phyloP scores from a whole-genome alignment of 2,329 filamentous ascomycete genomes.

The Trichophyton mentagrophytes region DNA sequence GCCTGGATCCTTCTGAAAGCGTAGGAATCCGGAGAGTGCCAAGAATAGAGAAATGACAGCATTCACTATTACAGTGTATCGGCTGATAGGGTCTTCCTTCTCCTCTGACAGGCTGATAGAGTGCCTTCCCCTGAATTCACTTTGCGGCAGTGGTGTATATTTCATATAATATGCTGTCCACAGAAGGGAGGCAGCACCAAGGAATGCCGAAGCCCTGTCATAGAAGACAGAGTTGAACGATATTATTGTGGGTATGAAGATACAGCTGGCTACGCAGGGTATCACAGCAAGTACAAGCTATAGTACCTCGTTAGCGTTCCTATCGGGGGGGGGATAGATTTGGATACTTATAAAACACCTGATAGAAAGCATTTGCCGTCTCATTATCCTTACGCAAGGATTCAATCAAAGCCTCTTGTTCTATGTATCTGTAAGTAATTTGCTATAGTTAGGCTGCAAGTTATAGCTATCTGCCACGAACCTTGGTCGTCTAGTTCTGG shows the following conservation, averaged over 20 bases:
- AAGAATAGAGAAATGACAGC: constrained; percentile 21
- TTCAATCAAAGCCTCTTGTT: constrained; percentile 32
- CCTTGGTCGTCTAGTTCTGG: constrained; percentile 66
- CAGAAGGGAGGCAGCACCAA: constrained; percentile 27
- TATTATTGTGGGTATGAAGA: constrained; percentile 8
- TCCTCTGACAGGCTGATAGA: constrained; percentile 12
- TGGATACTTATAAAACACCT: constrained; percentile 18
- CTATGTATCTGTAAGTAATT: constrained; percentile 14
- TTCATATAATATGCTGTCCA: constrained; percentile 28
- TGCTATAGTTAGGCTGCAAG: background rate
- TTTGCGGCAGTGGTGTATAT: constrained; percentile 18
- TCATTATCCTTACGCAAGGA: constrained; percentile 27
- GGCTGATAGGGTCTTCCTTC: constrained; percentile 11
- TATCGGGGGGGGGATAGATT: background rate
- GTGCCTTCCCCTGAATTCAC: constrained; percentile 22
- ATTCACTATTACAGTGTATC: constrained; percentile 20
- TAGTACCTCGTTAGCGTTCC: constrained; percentile 12
- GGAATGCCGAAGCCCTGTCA: constrained; percentile 17
- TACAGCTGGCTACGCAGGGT: constrained; percentile 15
- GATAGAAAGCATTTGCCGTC: constrained; percentile 28
- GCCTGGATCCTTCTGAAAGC: constrained; percentile 9
- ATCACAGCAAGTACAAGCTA: constrained; percentile 26
- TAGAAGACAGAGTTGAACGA: constrained; percentile 11
- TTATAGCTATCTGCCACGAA: constrained; percentile 21
- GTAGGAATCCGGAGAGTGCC: constrained; percentile 18